A percentile compares a stretch with the other conserved stretches of the same genome.
phyloP scores from a whole-genome alignment of 495 filamentous ascomycete species.

The Aspergillus nidulans region DNA sequence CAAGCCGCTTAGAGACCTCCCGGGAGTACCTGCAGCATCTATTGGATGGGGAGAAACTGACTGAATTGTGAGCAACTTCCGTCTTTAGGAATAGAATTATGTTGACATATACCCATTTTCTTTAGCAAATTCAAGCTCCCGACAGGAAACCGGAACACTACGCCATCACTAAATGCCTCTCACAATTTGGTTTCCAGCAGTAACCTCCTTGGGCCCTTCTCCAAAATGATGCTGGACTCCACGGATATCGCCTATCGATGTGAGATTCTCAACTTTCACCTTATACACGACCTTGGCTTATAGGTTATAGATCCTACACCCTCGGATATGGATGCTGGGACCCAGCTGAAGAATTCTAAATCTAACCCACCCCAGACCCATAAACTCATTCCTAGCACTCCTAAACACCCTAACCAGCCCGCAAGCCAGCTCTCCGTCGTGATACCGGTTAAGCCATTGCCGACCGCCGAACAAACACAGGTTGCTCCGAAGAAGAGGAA shows the following conservation, averaged over 20 bases:
- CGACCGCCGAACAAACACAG: constrained; percentile 16
- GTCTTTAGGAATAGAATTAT: constrained; percentile 5
- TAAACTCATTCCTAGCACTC: constrained; percentile 18
- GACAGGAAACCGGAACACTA: constrained; percentile 19
- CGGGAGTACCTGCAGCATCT: constrained; percentile 66
- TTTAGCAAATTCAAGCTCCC: constrained; percentile 67
- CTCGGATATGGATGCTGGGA: constrained; percentile 22
- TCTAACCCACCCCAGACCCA: constrained; percentile 17
- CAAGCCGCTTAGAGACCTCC: constrained; percentile 39
- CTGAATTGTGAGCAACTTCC: constrained; percentile 60
- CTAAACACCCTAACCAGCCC: constrained; percentile 11
- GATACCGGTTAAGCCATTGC: constrained; percentile 34
- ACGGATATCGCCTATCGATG: constrained; percentile 53
- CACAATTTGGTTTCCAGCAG: constrained; percentile 20
- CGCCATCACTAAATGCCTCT: constrained; percentile 17
- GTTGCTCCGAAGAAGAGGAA: constrained; percentile 30
- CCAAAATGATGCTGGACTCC: constrained; percentile 53
- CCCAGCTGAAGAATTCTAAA: constrained; percentile 16
- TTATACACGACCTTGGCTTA: constrained; percentile 8
- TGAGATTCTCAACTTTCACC: constrained; percentile 26
- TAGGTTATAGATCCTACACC: constrained; percentile 37
- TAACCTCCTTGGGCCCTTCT: constrained; percentile 49
- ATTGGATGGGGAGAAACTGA: constrained; percentile 61
- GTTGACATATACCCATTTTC: constrained; percentile 12
- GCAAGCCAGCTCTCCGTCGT: constrained; percentile 35